Evolutionary conservation across 1,284 basidiomycete genomes (phyloP).

Genomic region (Ganoderma boninense): DNA sequence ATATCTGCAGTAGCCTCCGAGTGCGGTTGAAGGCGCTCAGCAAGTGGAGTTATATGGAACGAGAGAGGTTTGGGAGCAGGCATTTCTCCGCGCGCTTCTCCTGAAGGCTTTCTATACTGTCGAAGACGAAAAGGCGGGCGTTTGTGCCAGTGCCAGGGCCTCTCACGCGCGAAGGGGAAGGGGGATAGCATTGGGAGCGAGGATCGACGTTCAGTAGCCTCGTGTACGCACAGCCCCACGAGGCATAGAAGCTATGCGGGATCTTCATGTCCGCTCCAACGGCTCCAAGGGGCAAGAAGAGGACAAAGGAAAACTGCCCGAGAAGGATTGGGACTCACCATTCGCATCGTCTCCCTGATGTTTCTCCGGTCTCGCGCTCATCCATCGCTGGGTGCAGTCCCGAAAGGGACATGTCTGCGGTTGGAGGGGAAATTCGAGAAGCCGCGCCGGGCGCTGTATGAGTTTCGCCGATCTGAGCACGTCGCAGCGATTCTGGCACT

Average conservation of each 20-base stretch:
- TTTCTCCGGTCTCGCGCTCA: slow-evolving; percentile 40
- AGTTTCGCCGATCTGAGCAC: slow-evolving; percentile 24
- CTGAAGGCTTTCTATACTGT: no score
- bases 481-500: neutral
- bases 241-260: neutral
- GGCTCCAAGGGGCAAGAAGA: neutral
- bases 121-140: no score
- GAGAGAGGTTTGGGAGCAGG: no score
- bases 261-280: neutral
- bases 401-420: slow-evolving; percentile 10
- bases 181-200: no score
- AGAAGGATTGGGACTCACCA: slow-evolving; percentile 26
- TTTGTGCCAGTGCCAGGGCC: no score
- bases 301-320: neutral
- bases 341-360: slow-evolving; percentile 6
- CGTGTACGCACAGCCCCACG: neutral
- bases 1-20: no score
- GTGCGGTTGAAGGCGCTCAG: no score
- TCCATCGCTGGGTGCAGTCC: slow-evolving; percentile 34
- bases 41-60: no score
- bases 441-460: slow-evolving; percentile 1
- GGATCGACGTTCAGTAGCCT: neutral
- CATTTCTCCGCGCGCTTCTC: no score
- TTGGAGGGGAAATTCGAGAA: slow-evolving; percentile 9
- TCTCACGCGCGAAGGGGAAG: no score